Evolutionary conservation across 805 yeast genomes (phyloP), one percentile per base, ranked within the genome.

Genomic region (Kuraishia cidri): DNA sequence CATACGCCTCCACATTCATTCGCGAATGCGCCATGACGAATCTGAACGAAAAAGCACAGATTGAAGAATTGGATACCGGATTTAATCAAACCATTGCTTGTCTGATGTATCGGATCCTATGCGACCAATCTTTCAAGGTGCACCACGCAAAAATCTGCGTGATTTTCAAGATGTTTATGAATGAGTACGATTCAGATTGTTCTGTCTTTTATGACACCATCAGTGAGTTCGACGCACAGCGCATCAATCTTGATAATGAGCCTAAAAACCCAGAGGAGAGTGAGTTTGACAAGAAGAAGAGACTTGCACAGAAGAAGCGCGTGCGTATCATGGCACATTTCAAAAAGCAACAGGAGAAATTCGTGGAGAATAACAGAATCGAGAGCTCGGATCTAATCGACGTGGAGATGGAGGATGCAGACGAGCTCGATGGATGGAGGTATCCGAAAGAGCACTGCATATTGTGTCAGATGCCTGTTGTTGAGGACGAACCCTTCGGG

Each of bases 401-500:
- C 52, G 69, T 60, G 17, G 55, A 48, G 16, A 47, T 41, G 14
- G 60, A 52, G n/a, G 54, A 43, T 12, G 61, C 51, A 16, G 28
- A 31, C 13, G 32, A 29, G 18, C n/a, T n/a, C n/a, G 14, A 12
- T 3, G 61, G 66, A 1, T 81, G 88, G 90, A 60, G 58, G 23
- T 84, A 72, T 44, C 92, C 94, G 0, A 75, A 73, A 20, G 75
- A 75, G 20, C 81, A 75, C 40, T 86, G 95, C 50, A 77, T 86
- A 24, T 58, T 86, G 11, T 86, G 95, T 51, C 87, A 85, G 43
- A 82, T 81, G 73, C 78, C 85, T 0, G 68, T 77, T 2, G 30
- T 39, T 27, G 70, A 71, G 14, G 69, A 70, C 15, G 83, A 80
- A 4, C 71, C 83, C 0, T 83, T 79, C 54, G 95, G 95, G 0